Evolutionary conservation across 495 filamentous ascomycete genomes (phyloP).

Genomic region (Penicillium ucsense): DNA sequence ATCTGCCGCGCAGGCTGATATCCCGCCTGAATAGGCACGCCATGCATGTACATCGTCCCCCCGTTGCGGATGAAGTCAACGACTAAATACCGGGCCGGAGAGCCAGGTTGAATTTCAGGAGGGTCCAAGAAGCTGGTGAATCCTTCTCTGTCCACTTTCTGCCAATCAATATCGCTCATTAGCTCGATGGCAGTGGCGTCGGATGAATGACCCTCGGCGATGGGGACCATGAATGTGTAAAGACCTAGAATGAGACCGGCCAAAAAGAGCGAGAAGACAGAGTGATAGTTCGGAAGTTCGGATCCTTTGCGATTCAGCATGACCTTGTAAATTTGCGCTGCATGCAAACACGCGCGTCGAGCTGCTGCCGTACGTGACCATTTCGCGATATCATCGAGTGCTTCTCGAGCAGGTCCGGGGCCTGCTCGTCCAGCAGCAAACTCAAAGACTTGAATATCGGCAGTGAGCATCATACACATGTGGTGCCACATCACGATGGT

Average conservation of each 20-base stretch:
- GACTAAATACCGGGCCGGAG: constrained; percentile 25
- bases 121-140: constrained; percentile 36
- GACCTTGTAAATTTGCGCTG: constrained; percentile 42
- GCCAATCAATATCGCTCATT: constrained; percentile 42
- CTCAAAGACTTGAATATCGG: constrained; percentile 43
- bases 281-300: constrained; percentile 41
- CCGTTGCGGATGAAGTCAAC: constrained; percentile 44
- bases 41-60: constrained; percentile 38
- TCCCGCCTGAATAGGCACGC: constrained; percentile 36
- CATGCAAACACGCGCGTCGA: constrained; percentile 38
- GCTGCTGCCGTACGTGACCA: constrained; percentile 45
- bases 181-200: constrained; percentile 35
- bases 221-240: constrained; percentile 41
- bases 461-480: constrained; percentile 43
- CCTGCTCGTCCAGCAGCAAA: constrained; percentile 40
- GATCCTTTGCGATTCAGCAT: constrained; percentile 42
- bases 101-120: constrained; percentile 19
- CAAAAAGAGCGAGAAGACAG: constrained; percentile 37
- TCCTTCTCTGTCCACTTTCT: constrained; percentile 30
- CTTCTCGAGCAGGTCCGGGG: constrained; percentile 32
- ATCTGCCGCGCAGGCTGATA: constrained; percentile 41
- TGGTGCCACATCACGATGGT: constrained; percentile 41
- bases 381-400: constrained; percentile 38
- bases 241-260: constrained; percentile 41
- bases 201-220: constrained; percentile 14